Evolutionary conservation across 345 rosid species (phyloP).

Genomic region (Salix arbutifolia): DNA sequence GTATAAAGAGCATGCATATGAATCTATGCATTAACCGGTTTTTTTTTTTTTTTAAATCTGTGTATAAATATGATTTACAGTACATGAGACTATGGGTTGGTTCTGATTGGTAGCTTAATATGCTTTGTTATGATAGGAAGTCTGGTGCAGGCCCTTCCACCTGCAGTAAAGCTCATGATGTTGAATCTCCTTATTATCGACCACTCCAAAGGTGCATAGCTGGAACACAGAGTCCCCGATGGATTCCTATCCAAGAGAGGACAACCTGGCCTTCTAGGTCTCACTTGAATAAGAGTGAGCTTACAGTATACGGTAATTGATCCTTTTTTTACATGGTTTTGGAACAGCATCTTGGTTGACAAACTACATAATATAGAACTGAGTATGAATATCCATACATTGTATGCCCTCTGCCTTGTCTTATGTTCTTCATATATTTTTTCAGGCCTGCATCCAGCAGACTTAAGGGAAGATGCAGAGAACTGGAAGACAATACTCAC

Average conservation of each 20-base stretch:
- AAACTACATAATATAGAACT: neutral
- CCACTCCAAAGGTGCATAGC: conserved; percentile 83
- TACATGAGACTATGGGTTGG: conserved; percentile 10
- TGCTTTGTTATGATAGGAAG: conserved; percentile 46
- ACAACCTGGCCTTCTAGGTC: conserved; percentile 84
- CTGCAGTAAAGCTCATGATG: conserved; percentile 72
- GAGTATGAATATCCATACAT: neutral
- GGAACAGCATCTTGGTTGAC: neutral
- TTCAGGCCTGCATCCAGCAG: conserved; percentile 68
- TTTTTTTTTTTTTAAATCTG: too few relatives aligned
- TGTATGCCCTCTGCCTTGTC: neutral
- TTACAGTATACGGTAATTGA: conserved; percentile 66
- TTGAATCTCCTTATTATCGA: conserved; percentile 84
- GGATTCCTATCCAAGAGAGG: conserved; percentile 83
- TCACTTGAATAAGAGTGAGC: conserved; percentile 64
- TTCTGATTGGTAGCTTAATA: conserved; percentile 20
- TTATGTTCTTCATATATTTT: neutral
- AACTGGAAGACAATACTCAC: conserved; percentile 54
- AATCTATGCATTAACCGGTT: too few relatives aligned
- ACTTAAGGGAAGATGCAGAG: conserved; percentile 55
- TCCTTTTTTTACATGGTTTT: neutral
- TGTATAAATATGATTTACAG: neutral
- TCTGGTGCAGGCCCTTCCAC: conserved; percentile 69
- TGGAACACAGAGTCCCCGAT: conserved; percentile 75
- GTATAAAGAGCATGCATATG: neutral